These are phyloP conservation scores for Bauhinia variegata DNA, from an alignment of 306 rosid species.

Conservation along the genomic window DNA sequence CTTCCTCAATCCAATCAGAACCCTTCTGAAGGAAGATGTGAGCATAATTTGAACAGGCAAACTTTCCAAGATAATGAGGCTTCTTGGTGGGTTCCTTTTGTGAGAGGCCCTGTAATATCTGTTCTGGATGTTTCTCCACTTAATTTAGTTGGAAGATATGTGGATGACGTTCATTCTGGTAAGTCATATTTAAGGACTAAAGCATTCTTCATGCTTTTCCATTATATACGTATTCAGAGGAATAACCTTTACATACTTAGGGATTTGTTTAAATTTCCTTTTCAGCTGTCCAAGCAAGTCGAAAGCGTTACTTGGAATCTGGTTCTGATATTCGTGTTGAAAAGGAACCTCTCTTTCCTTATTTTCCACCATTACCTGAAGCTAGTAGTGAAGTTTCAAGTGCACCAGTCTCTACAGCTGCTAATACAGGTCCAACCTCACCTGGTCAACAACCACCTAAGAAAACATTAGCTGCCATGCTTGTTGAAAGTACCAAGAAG, in stretches of 20 bases:
- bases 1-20: constrained; percentile 53
- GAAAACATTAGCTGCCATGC: constrained; percentile 85
- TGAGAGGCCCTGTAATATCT: constrained; percentile 61
- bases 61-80: constrained; percentile 48
- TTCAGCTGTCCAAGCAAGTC: constrained; percentile 71
- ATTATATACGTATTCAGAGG: constrained; percentile 33
- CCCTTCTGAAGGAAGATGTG: constrained; percentile 48
- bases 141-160: constrained; percentile 63
- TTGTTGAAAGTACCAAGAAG: constrained; percentile 91
- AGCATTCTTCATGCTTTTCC: constrained; percentile 35
- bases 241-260: constrained; percentile 38
- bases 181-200: constrained; percentile 37
- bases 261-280: constrained; percentile 46
- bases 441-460: constrained; percentile 63
- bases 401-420: constrained; percentile 44
- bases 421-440: constrained; percentile 45
- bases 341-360: constrained; percentile 80
- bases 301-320: constrained; percentile 62
- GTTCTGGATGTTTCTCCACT: constrained; percentile 83
- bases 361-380: constrained; percentile 50
- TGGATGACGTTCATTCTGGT: constrained; percentile 72
- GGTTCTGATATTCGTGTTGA: constrained; percentile 52
- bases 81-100: constrained; percentile 66
- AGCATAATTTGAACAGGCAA: constrained; percentile 42
- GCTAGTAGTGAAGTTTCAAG: constrained; percentile 48